Conservation (phyloP, 805 yeast species). For the Blastobotrys mokoenaii region DNA sequence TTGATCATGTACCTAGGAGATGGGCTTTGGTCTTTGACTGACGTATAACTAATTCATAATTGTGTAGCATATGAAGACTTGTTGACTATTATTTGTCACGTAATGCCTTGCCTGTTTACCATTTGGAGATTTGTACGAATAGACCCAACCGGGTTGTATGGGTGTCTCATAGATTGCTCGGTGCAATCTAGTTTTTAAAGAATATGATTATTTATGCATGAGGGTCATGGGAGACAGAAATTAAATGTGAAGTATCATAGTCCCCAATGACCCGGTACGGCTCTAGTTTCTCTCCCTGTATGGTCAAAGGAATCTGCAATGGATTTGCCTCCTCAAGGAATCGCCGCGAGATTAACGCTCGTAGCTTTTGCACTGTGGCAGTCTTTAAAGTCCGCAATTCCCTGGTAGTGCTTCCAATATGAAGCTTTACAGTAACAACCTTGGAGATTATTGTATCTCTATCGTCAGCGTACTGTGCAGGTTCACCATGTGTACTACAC, state of each 20-base stretch:
- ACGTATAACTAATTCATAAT: not conserved
- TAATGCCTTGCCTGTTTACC: too few relatives aligned
- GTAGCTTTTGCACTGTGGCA: conserved; percentile 31
- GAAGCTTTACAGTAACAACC: conserved; percentile 15
- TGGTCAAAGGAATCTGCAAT: not conserved
- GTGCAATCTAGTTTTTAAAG: too few relatives aligned
- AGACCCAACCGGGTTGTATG: too few relatives aligned
- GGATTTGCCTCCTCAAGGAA: not conserved
- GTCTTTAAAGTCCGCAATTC: conserved; percentile 21
- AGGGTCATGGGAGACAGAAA: too few relatives aligned
- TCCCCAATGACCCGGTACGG: too few relatives aligned
- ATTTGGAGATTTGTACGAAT: too few relatives aligned
- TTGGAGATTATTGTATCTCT: conserved; percentile 13
- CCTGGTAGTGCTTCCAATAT: conserved; percentile 5
- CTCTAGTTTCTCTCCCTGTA: too few relatives aligned
- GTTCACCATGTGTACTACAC: conserved; percentile 30
- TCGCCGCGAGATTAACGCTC: conserved; percentile 15
- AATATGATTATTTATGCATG: too few relatives aligned
- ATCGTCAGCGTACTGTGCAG: conserved; percentile 2
- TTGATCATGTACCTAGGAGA: conserved; percentile 79
- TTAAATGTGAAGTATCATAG: too few relatives aligned
- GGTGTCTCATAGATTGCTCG: too few relatives aligned
- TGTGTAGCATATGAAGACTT: too few relatives aligned
- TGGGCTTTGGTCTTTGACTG: conserved; percentile 39
- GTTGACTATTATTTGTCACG: too few relatives aligned